Base-by-base conservation (phyloP, 164 flowering plant species). In the Tinospora cordifolia region DNA sequence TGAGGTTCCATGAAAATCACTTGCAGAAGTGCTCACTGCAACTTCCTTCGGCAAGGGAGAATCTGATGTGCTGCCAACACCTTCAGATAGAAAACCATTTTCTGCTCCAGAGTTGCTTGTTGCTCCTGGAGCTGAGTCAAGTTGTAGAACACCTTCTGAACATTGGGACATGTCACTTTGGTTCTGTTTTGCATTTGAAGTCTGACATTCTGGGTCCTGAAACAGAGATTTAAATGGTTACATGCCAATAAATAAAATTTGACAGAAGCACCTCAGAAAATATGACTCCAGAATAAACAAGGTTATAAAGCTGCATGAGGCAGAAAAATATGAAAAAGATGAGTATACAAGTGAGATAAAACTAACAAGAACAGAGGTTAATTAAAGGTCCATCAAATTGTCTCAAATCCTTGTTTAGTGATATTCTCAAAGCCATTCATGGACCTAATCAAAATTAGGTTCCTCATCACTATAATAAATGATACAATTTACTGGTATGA, bases 171-270 rank as follows among this genome's bases (percentile, higher is more conserved):
- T 51, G 19, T 67, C 74, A 70, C 66, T 75, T 74, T 64, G 83
- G 69, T 67, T 77, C 57, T 67, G 71, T 46, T 67, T 77, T 51
- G 34, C 54, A 41, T 68, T 47, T 46, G 78, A 76, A 51, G 71
- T 60, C 71, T 63, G 75, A 62, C 60, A 73, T 62, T 74, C 77
- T 72, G 77, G 69, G 69, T 77, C 80, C 88, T 83, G 81, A 75
- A 71, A 69, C 26, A 75, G 70, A 65, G 27, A 65, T 59, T 57
- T 27, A 54, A 51, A 15, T 51, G 25, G 36, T 67, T 25, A 46
- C 27, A 17, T 22, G 2, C 25, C 7, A 44, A 14, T 10, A 44
- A 44, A 7, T 44, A 10, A 30, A 30, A 44, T 13, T 44, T 44
- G 47, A 2, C 47, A 44, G 47, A 44, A 44, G 14, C 14, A 44